Percentiles rank a stretch among this genome's conserved stretches.
Evolutionary conservation across 805 yeast genomes (phyloP).

Genomic region (Candida peoriensis): DNA sequence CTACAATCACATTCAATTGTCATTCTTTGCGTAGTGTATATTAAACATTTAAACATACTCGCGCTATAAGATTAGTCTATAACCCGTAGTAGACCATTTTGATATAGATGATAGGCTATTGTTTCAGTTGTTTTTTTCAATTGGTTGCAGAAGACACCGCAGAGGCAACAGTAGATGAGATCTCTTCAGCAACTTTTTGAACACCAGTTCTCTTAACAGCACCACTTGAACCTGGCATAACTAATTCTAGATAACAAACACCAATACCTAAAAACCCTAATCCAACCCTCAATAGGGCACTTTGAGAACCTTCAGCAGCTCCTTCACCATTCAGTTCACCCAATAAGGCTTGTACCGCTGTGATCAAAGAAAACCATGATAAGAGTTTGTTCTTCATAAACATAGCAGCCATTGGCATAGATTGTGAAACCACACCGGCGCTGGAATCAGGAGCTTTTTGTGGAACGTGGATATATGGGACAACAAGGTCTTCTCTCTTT

Average conservation of each 20-base stretch:
- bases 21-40: too few species aligned
- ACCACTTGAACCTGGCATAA: conserved; percentile 23
- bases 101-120: too few species aligned
- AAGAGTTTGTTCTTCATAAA: conserved; percentile 48
- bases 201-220: conserved; percentile 23
- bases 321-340: conserved; percentile 22
- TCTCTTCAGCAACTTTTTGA: conserved; percentile 18
- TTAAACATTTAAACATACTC: too few species aligned
- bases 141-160: conserved; percentile 11
- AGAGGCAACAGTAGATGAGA: conserved; percentile 16
- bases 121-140: too few species aligned
- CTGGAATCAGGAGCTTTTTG: conserved; percentile 43
- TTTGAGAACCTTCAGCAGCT: conserved; percentile 34
- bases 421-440: conserved; percentile 43
- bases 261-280: conserved; percentile 42
- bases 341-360: conserved; percentile 37
- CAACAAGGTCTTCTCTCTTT: conserved; percentile 32
- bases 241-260: conserved; percentile 51
- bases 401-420: conserved; percentile 68
- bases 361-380: conserved; percentile 51
- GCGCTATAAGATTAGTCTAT: too few species aligned
- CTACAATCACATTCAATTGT: too few species aligned
- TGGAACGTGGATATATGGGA: conserved; percentile 41
- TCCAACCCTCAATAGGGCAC: conserved; percentile 22
- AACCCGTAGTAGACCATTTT: too few species aligned